phyloP scores from a whole-genome alignment of 208 protist species.

The Trypanosoma lewisi region DNA sequence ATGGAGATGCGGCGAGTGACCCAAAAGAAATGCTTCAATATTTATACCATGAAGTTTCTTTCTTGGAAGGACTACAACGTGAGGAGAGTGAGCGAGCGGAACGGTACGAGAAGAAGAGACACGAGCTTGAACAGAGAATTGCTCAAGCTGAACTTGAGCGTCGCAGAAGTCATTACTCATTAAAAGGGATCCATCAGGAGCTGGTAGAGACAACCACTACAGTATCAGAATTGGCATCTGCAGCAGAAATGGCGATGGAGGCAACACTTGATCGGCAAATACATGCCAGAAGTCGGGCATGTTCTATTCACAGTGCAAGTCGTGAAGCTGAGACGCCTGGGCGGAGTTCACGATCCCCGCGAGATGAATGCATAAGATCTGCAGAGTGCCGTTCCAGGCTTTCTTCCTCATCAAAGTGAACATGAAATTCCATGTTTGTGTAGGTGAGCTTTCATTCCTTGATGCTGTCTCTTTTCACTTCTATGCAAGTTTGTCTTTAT shows the following conservation, averaged over 20 bases:
- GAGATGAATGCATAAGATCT: background rate
- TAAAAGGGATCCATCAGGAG: slow-evolving; percentile 41
- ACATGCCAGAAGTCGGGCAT: slow-evolving; percentile 17
- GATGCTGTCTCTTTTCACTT: background rate
- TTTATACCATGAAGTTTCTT: slow-evolving; percentile 54
- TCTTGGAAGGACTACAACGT: slow-evolving; percentile 48
- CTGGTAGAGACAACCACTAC: slow-evolving; percentile 38
- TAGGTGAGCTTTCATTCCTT: background rate
- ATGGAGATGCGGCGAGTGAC: slow-evolving; percentile 32
- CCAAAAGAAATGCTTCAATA: slow-evolving; percentile 64
- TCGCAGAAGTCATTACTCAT: slow-evolving; percentile 20
- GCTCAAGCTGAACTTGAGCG: slow-evolving; percentile 29
- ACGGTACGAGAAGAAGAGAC: slow-evolving; percentile 44
- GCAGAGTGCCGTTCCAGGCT: background rate
- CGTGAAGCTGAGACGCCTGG: background rate
- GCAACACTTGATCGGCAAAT: slow-evolving; percentile 32
- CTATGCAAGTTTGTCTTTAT: background rate
- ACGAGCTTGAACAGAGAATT: slow-evolving; percentile 54
- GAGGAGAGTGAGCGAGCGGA: slow-evolving; percentile 50
- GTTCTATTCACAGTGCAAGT: slow-evolving; percentile 2
- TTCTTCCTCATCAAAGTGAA: background rate
- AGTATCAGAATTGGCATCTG: slow-evolving; percentile 31
- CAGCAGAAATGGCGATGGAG: slow-evolving; percentile 28
- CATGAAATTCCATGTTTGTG: background rate
- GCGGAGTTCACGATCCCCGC: background rate